phyloP scores from a whole-genome alignment of 805 yeast species.

The Ogataea angusta region DNA sequence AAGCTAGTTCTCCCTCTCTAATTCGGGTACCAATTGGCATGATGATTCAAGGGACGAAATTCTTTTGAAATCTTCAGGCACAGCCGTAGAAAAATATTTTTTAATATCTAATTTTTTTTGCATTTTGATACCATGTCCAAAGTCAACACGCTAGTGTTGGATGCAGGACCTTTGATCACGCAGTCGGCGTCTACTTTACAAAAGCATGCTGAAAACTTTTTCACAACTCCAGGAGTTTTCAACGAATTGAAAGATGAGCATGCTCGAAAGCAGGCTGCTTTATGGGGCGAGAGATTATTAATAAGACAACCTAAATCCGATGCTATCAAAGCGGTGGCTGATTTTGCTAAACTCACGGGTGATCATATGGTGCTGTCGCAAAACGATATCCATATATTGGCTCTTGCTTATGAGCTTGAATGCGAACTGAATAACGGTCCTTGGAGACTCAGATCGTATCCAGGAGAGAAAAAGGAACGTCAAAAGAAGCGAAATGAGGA shows the following conservation, averaged over 20 bases:
- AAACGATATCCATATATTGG: slow-evolving; percentile 90
- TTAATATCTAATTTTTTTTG: slow-evolving; percentile 1
- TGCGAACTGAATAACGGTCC: slow-evolving; percentile 65
- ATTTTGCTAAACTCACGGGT: slow-evolving; percentile 85
- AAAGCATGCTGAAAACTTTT: slow-evolving; percentile 66
- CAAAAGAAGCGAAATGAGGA: slow-evolving; percentile 8
- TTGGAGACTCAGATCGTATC: slow-evolving; percentile 64
- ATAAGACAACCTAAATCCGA: slow-evolving; percentile 75
- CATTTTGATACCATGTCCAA: slow-evolving; percentile 23
- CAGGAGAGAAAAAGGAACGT: slow-evolving; percentile 54
- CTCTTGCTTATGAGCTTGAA: slow-evolving; percentile 86
- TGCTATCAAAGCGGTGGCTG: slow-evolving; percentile 60
- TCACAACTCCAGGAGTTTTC: slow-evolving; percentile 89
- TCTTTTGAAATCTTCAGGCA: not conserved
- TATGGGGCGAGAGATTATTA: slow-evolving; percentile 74
- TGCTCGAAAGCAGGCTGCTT: slow-evolving; percentile 70
- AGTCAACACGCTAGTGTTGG: slow-evolving; percentile 67
- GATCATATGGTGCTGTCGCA: slow-evolving; percentile 83
- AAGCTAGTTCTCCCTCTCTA: slow-evolving; percentile 37
- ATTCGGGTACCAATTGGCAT: slow-evolving; percentile 23
- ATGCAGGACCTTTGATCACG: slow-evolving; percentile 93
- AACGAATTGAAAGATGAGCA: slow-evolving; percentile 83
- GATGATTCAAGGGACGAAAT: not conserved
- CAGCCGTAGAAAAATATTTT: slow-evolving; percentile 6
- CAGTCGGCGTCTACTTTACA: slow-evolving; percentile 74